Evolutionary conservation across 2,329 filamentous ascomycete species (phyloP), one percentile per base, ranked within the genome.

Genomic region (Alternaria triticina): DNA sequence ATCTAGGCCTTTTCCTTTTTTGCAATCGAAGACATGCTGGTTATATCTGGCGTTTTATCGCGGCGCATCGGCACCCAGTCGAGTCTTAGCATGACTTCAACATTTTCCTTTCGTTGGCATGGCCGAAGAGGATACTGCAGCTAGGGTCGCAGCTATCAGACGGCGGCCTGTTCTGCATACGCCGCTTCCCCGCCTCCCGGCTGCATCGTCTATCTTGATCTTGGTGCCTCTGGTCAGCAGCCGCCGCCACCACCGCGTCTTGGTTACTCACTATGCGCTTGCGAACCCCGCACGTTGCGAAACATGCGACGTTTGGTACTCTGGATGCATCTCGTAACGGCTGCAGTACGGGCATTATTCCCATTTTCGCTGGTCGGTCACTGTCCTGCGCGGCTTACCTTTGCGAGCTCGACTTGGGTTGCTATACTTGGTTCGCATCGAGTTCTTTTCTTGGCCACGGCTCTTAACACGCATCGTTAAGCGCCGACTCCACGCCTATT

Each of bases 131-230:
- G 20, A 44, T 27, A 57, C 46, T 50, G 54, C 46, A 30, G 33
- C 30, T 49, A 22, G 57, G 36, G 46, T 30, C 40, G 43, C 22
- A 20, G 52, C 25, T 55, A 57, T 52, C 44, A 54, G 27, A 58
- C 54, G 46, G 51, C 46, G 43, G 40, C 23, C 36, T 58, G 28
- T 20, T 50, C 30, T 61, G 59, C 54, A 58, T 45, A 45, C 36
- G 52, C 30, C 59, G 59, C 59, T 43, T 62, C 59, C 59, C 59
- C 59, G 40, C 59, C 28, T 62, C 47, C 59, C 59, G 59, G 40
- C 54, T 62, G 47, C 46, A 54, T 54, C 28, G 15, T 57, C 27
- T 27, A 46, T 40, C 28, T 25, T 17, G 40, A 28, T 45, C 49
- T 36, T 28, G 33, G 54, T 46, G 27, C 54, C 15, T 45, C 28